Conservation (phyloP, 2,329 filamentous ascomycete species). For the Neofusicoccum parvum region DNA sequence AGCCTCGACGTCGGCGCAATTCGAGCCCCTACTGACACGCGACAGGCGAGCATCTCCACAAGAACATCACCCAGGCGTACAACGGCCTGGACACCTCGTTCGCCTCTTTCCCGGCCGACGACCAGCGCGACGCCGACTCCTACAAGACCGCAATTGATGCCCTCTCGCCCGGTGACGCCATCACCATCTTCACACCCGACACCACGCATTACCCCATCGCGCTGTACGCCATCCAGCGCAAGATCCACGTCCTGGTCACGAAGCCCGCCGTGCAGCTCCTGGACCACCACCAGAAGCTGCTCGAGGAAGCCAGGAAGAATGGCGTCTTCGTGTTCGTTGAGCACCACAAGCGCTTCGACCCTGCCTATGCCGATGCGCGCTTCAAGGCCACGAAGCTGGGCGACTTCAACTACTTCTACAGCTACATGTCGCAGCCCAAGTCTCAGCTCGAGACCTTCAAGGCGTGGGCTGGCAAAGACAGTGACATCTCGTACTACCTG, state of each 20-base stretch:
- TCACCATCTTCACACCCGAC: conserved; percentile 95
- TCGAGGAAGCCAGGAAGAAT: conserved; percentile 70
- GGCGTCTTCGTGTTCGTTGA: conserved; percentile 90
- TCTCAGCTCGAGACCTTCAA: conserved; percentile 92
- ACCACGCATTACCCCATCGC: conserved; percentile 92
- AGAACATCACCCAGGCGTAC: conserved; percentile 86
- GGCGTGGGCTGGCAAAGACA: conserved; percentile 88
- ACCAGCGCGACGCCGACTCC: conserved; percentile 72
- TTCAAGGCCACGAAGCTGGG: conserved; percentile 75
- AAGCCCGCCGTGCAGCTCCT: conserved; percentile 90
- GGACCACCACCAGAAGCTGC: conserved; percentile 74
- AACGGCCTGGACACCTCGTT: conserved; percentile 88
- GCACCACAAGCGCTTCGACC: conserved; percentile 96
- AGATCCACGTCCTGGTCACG: conserved; percentile 88
- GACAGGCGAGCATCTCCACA: conserved; percentile 77
- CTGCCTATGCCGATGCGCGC: conserved; percentile 85
- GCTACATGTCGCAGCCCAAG: conserved; percentile 93
- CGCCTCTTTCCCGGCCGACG: conserved; percentile 76
- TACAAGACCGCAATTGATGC: conserved; percentile 90
- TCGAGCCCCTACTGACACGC: not conserved
- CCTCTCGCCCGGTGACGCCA: conserved; percentile 78
- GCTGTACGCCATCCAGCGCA: conserved; percentile 84
- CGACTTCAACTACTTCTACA: conserved; percentile 98
- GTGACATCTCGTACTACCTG: conserved; percentile 93
- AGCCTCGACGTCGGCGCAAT: not conserved